phyloP scores from a whole-genome alignment of 1,284 basidiomycete genomes.

The Puccinia coronata region DNA sequence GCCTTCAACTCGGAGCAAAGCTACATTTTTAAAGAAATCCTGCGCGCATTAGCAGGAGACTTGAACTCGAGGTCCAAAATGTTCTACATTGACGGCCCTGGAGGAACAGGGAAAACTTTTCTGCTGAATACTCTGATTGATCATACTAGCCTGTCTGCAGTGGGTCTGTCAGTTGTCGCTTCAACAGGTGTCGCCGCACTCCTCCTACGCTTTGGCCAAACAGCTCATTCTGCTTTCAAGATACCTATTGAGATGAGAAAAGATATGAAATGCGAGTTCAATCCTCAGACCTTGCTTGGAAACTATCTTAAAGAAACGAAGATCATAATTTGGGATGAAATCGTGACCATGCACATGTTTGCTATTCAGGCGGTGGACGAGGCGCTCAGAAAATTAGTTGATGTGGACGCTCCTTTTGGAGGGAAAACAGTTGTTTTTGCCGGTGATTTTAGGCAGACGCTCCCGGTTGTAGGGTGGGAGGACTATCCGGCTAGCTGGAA shows the following conservation, averaged over 20 bases:
- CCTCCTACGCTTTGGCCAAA: slow-evolving; percentile 59
- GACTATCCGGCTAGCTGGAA: background rate
- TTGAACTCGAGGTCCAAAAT: slow-evolving; percentile 57
- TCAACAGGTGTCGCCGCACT: slow-evolving; percentile 63
- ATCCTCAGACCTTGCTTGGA: background rate
- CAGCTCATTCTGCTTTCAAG: slow-evolving; percentile 18
- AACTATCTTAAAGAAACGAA: background rate
- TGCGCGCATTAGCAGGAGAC: no score
- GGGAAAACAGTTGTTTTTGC: background rate
- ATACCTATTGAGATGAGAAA: background rate
- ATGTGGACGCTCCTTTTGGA: background rate
- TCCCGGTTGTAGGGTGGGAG: background rate
- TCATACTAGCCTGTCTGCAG: slow-evolving; percentile 55
- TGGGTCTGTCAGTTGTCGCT: slow-evolving; percentile 58
- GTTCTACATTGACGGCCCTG: slow-evolving; percentile 62
- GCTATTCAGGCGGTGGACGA: background rate
- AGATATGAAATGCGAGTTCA: slow-evolving; percentile 54
- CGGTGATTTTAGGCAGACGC: slow-evolving; percentile 25
- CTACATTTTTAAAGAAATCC: slow-evolving; percentile 56
- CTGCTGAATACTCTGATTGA: slow-evolving; percentile 61
- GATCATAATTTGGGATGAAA: slow-evolving; percentile 21
- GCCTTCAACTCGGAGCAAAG: no score
- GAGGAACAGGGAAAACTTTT: slow-evolving; percentile 64
- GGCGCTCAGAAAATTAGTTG: background rate
- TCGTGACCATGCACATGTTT: background rate